These are phyloP conservation scores for Psilocybe sp. DNA, from an alignment of 768 basidiomycete genomes.

Conservation along the genomic window DNA sequence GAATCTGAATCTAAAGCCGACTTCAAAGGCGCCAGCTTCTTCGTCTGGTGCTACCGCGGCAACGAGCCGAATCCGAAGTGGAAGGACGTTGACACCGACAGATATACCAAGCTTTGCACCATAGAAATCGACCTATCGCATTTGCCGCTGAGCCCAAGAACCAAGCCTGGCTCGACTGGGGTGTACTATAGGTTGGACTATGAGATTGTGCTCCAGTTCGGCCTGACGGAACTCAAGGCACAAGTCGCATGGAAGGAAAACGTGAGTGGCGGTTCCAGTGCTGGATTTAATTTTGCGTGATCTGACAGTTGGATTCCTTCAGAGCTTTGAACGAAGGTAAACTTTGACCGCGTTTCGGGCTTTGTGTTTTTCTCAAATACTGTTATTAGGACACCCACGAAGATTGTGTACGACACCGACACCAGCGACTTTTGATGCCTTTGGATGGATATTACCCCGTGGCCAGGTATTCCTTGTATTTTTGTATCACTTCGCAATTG, in stretches of 20 bases:
- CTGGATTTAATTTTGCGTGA: too few species aligned
- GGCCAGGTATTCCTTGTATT: too few species aligned
- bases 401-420: too few species aligned
- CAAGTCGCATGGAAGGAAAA: slow-evolving; percentile 43
- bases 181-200: slow-evolving; percentile 22
- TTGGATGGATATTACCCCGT: too few species aligned
- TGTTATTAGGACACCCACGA: too few species aligned
- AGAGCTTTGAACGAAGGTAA: too few species aligned
- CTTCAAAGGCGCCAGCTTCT: slow-evolving; percentile 12
- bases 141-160: slow-evolving; percentile 12
- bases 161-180: background rate
- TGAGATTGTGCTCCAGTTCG: slow-evolving; percentile 40
- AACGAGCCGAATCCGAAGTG: slow-evolving; percentile 16
- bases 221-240: slow-evolving; percentile 44
- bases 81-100: slow-evolving; percentile 21
- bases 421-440: too few species aligned
- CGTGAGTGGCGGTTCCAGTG: slow-evolving; percentile 21
- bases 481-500: too few species aligned
- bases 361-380: too few species aligned
- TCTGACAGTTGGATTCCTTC: too few species aligned
- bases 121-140: slow-evolving; percentile 21
- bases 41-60: slow-evolving; percentile 23
- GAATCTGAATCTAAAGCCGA: slow-evolving; percentile 11
- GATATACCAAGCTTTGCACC: slow-evolving; percentile 26
- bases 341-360: too few species aligned